Evolutionary conservation across 495 filamentous ascomycete genomes (phyloP), one percentile per base, ranked within the genome.

Genomic region (Neurospora pannonica): DNA sequence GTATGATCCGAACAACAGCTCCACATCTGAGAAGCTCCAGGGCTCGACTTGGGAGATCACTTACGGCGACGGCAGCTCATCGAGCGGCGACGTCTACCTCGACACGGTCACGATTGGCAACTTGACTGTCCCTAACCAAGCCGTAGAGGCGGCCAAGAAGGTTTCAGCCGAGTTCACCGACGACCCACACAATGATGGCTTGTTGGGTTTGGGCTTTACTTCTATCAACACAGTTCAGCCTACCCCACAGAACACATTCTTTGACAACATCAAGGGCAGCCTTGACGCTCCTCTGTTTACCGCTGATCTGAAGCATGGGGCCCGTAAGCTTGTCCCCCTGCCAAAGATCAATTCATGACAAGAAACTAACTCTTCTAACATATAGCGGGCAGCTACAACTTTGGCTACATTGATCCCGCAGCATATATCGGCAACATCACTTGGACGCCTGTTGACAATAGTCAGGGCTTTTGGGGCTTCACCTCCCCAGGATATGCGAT

Each of bases 171-270:
- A 87, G 71, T 95, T 94, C 84, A 78, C 82, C 19, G 46, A 83
- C 38, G 90, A 93, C 77, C 81, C 82, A 74, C 81, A 87, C 77
- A 90, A 85, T 77, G 91, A 93, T 74, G 93, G 93, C 54, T 85
- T 94, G 67, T 82, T 95, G 21, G 93, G 93, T 54, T 86, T 94
- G 21, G 90, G 86, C 21, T 94, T 94, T 81, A 88, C 87, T 82
- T 84, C 74, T 46, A 87, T 94, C 83, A 95, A 94, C 85, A 90
- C 88, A 0, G 88, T 93, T 70, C 70, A 78, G 62, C 93, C 93
- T n/a, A 80, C 76, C 10, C 34, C 77, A 19, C 88, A 92, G 79
- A 88, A 85, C 71, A 95, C 92, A 15, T 94, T 90, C 82, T 94
- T 94, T 81, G 89, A 92, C 83, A 93, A 89, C 73, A 87, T 90